Evolutionary conservation across 73 alveolate genomes (phyloP).

Genomic region (Paramecium sonneborni): DNA sequence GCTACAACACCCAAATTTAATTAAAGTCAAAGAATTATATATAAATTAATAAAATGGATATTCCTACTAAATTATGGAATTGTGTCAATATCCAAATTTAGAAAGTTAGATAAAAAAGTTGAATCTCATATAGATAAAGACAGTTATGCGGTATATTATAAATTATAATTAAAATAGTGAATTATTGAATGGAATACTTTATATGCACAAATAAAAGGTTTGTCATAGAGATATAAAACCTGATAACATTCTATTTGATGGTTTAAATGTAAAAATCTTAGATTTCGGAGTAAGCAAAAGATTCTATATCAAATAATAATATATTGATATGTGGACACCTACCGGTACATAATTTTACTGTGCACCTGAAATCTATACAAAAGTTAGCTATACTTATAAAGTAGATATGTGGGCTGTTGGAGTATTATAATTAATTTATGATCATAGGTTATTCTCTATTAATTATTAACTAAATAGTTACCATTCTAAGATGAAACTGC

Average conservation of each 20-base stretch:
- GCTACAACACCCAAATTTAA: not conserved
- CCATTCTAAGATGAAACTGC: constrained; percentile 67
- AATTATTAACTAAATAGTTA: constrained; percentile 61
- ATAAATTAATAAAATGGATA: constrained; percentile 49
- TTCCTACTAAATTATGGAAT: constrained; percentile 43
- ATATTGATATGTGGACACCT: constrained; percentile 44
- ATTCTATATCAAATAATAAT: not conserved
- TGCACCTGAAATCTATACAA: constrained; percentile 53
- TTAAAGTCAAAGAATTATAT: constrained; percentile 32
- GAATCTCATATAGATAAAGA: not conserved
- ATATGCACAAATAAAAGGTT: constrained; percentile 36
- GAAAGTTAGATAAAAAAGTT: not conserved
- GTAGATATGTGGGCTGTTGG: constrained; percentile 64
- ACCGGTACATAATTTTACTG: constrained; percentile 60
- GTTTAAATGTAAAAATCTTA: not conserved
- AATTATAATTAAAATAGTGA: not conserved
- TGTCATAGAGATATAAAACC: constrained; percentile 45
- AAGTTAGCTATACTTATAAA: constrained; percentile 44
- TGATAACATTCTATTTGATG: constrained; percentile 43
- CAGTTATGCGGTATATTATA: not conserved
- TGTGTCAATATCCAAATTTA: constrained; percentile 16
- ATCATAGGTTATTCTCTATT: not conserved
- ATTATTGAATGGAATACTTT: not conserved
- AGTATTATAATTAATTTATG: not conserved
- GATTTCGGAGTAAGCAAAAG: constrained; percentile 32